Percentiles rank a stretch among this genome's conserved stretches.
phyloP scores from a whole-genome alignment of 805 yeast genomes.

The Hanseniaspora osmophila region DNA sequence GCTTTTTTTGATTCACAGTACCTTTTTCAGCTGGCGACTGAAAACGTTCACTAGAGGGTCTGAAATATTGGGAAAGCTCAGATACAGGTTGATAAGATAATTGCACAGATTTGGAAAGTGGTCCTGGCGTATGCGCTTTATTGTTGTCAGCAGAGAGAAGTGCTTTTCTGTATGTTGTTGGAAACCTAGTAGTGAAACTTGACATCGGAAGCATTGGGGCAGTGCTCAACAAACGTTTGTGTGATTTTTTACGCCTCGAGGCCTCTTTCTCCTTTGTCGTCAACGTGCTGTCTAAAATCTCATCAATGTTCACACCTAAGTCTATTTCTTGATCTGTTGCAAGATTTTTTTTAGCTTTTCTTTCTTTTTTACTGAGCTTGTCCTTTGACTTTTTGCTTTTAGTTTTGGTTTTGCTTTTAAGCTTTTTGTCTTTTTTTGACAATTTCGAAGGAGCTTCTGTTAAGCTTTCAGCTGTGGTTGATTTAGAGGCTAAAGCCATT shows the following conservation, averaged over 20 bases:
- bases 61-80: constrained; percentile 12
- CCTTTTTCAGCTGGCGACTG: constrained; percentile 4
- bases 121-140: background rate
- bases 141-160: background rate
- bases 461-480: constrained; percentile 18
- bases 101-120: constrained; percentile 8
- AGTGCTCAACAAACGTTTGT: background rate
- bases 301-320: constrained; percentile 8
- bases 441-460: constrained; percentile 5
- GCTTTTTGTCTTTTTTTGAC: constrained; percentile 9
- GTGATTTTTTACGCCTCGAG: background rate
- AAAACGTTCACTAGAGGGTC: constrained; percentile 7
- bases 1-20: constrained; percentile 5
- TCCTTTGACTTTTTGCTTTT: constrained; percentile 9
- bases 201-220: constrained; percentile 4
- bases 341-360: constrained; percentile 11
- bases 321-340: constrained; percentile 8
- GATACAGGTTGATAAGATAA: constrained; percentile 19
- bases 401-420: constrained; percentile 8
- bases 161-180: constrained; percentile 11
- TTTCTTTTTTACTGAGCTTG: constrained; percentile 2
- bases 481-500: constrained; percentile 55
- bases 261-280: constrained; percentile 1
- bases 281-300: constrained; percentile 4
- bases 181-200: constrained; percentile 9